phyloP scores from a whole-genome alignment of 2,329 filamentous ascomycete species.

The Didymella exigua region DNA sequence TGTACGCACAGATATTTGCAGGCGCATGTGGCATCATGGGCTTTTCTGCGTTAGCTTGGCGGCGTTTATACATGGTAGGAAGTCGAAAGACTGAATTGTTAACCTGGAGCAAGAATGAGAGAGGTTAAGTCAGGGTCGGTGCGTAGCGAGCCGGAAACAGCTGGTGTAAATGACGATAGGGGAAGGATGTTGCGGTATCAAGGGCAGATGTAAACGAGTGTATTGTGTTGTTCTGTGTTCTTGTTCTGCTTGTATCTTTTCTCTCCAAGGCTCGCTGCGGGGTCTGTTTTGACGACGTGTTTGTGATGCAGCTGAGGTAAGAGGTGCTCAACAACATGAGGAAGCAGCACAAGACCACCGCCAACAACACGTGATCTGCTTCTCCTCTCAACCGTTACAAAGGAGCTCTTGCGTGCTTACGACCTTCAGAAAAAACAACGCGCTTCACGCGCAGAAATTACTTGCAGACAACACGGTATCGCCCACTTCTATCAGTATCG shows the following conservation, averaged over 20 bases:
- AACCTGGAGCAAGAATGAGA: background rate
- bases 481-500: background rate
- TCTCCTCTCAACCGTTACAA: too few relatives aligned
- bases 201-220: too few relatives aligned
- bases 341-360: too few relatives aligned
- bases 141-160: background rate
- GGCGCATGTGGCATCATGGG: conserved; percentile 31
- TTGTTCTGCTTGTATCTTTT: too few relatives aligned
- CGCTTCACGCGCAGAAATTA: background rate
- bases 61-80: conserved; percentile 16
- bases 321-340: too few relatives aligned
- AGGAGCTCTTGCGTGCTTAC: conserved; percentile 5
- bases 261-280: too few relatives aligned
- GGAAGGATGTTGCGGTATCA: background rate
- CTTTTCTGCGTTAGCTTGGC: conserved; percentile 19
- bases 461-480: too few relatives aligned
- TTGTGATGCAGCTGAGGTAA: too few relatives aligned
- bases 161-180: background rate
- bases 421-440: background rate
- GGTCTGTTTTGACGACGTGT: too few relatives aligned
- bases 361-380: too few relatives aligned
- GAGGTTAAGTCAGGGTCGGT: background rate
- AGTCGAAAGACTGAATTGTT: background rate
- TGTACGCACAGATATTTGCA: conserved; percentile 53
- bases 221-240: too few relatives aligned